Evolutionary conservation across 345 rosid genomes (phyloP).

Genomic region (Combretum micranthum): DNA sequence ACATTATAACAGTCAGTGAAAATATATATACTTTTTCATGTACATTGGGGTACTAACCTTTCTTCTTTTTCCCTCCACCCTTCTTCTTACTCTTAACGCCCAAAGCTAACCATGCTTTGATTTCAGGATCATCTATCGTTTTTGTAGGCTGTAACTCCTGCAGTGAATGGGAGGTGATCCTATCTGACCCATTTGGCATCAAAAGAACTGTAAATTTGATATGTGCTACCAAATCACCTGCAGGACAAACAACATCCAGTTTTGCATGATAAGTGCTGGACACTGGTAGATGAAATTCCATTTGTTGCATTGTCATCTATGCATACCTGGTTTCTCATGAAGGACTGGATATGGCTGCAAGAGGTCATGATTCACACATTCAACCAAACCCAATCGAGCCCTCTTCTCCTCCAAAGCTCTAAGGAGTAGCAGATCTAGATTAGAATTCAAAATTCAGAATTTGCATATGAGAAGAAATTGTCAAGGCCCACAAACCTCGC

Average conservation of each 20-base stretch:
- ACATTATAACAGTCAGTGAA: background rate
- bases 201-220: conserved; percentile 85
- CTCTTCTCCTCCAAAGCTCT: conserved; percentile 98
- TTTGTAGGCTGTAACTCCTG: conserved; percentile 77
- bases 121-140: conserved; percentile 78
- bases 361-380: conserved; percentile 94
- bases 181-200: conserved; percentile 97
- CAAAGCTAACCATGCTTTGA: conserved; percentile 94
- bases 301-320: background rate
- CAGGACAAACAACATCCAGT: conserved; percentile 3
- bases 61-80: conserved; percentile 98
- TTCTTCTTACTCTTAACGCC: conserved; percentile 87
- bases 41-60: conserved; percentile 36
- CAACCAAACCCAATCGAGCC: conserved; percentile 87
- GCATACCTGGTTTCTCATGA: conserved; percentile 86
- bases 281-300: too few species aligned
- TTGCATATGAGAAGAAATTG: background rate
- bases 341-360: conserved; percentile 96
- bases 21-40: background rate
- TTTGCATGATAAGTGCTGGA: background rate
- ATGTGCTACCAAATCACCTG: conserved; percentile 90
- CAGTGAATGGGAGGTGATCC: conserved; percentile 68
- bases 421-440: background rate
- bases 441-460: background rate
- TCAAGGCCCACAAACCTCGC: conserved; percentile 48